Base-by-base conservation (phyloP, 106 monocot species). In the Hemerocallis citrina region DNA sequence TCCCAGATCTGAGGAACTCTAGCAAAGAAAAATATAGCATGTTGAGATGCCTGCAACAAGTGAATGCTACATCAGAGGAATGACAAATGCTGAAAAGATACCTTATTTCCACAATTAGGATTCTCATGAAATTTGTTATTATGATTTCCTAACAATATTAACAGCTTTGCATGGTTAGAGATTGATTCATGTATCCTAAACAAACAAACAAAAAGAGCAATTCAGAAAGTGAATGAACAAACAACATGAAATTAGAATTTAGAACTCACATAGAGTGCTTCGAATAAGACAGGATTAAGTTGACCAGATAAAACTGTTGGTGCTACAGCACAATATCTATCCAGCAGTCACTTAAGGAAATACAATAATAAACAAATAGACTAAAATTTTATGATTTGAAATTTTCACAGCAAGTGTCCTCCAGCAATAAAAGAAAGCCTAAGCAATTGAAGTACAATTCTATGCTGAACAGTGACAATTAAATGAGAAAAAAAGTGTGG, bases 1-100 rank as follows among this genome's bases (percentile, higher is more conserved):
- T 67, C 65, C 96, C 96, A 96, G 60, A 96, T 96, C 68, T 96
- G 96, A 57, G 96, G 96, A 52, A 96, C 72, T 74, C 90, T 96
- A 17, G 96, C 96, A 66, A 63, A 79, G 70, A 96, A 84, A 64
- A 96, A 96, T 51, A 96, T 82, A 34, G 86, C 96, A 91, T 96
- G 96, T 68, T 96, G 90, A 55, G 81, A 84, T 60, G 96, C 90
- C 96, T 96, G 87, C 22, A 68, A 61, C 14, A 69, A 64, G 32
- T 30, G 61, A 33, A 13, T 40, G 9, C 11, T 27, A 33, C 49
- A 56, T 58, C 12, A 64, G 57, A 45, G 35, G 31, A 62, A 11
- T 30, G 32, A 6, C 31, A 30, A 31, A 32, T 25, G 31, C 31
- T 6, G 0, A n/a, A 32, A 29, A 54, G 14, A 3, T 49, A 49